Conservation (phyloP, 129 eudicot genomes). For the Solidago caesia region DNA sequence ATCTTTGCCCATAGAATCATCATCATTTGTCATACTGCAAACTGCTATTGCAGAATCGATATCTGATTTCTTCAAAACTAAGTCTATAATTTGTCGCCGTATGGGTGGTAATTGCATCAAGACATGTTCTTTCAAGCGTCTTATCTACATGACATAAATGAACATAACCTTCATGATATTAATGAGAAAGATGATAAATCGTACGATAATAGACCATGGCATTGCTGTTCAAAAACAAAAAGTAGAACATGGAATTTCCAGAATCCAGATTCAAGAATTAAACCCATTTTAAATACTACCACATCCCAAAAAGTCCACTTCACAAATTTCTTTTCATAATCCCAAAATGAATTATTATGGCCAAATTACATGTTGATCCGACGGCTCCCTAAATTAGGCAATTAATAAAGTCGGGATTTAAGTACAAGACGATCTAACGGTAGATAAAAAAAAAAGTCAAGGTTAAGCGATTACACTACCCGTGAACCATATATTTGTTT, state of each 20-base stretch:
- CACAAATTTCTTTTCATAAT: constrained; percentile 9
- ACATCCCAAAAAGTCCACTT: constrained; percentile 8
- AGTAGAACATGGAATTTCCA: too few relatives aligned
- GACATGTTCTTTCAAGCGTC: constrained; percentile 91
- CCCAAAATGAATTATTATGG: neutral
- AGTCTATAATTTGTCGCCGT: constrained; percentile 74
- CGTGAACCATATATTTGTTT: neutral
- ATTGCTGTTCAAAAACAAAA: neutral
- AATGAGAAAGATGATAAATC: neutral
- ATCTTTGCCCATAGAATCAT: constrained; percentile 34
- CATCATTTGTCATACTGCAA: constrained; percentile 31
- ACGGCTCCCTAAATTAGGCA: too few relatives aligned
- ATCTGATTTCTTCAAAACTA: constrained; percentile 62
- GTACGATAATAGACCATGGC: constrained; percentile 3
- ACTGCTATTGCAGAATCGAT: constrained; percentile 53
- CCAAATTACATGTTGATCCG: too few relatives aligned
- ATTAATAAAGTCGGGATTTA: too few relatives aligned
- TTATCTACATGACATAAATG: constrained; percentile 45
- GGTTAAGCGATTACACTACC: neutral
- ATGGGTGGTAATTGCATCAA: constrained; percentile 81
- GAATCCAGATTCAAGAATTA: neutral
- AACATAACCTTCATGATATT: neutral
- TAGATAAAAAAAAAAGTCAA: too few relatives aligned
- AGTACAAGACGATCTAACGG: too few relatives aligned
- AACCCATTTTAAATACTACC: constrained; percentile 4